phyloP scores from a whole-genome alignment of 129 eudicot species.

The Flaveria sonorensis region DNA sequence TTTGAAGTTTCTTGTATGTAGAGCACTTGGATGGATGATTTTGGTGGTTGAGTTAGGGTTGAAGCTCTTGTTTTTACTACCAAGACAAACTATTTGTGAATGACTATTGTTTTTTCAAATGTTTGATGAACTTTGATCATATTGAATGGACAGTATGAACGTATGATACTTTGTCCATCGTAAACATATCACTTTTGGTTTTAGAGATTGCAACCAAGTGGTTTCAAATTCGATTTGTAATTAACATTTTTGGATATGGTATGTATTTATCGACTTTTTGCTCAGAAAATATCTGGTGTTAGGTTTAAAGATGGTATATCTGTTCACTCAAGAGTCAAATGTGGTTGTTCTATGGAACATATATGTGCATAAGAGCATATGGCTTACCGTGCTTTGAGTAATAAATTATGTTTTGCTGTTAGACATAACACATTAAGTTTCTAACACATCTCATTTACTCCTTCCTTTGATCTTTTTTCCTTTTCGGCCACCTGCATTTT shows the following conservation, averaged over 20 bases:
- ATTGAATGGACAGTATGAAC: too few species aligned
- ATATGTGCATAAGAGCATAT: background rate
- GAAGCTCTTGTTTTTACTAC: background rate
- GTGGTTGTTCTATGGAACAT: background rate
- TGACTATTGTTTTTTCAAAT: too few species aligned
- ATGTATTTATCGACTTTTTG: background rate
- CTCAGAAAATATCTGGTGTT: background rate
- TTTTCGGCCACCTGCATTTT: too few species aligned
- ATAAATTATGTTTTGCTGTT: background rate
- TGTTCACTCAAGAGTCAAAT: conserved; percentile 1
- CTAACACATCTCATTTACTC: too few species aligned
- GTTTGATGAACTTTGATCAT: too few species aligned
- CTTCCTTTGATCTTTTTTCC: too few species aligned
- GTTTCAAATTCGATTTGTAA: too few species aligned
- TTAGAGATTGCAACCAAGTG: background rate
- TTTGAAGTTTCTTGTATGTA: background rate
- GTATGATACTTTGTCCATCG: background rate
- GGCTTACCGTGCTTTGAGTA: background rate
- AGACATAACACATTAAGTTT: too few species aligned
- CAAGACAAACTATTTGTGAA: background rate
- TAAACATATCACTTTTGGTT: background rate
- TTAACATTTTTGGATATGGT: too few species aligned
- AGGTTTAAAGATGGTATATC: conserved; percentile 17
- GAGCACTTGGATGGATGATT: background rate
- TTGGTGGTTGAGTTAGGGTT: background rate